These are phyloP conservation scores for Parathielavia appendiculata DNA, from an alignment of 495 filamentous ascomycete species.

Conservation along the genomic window DNA sequence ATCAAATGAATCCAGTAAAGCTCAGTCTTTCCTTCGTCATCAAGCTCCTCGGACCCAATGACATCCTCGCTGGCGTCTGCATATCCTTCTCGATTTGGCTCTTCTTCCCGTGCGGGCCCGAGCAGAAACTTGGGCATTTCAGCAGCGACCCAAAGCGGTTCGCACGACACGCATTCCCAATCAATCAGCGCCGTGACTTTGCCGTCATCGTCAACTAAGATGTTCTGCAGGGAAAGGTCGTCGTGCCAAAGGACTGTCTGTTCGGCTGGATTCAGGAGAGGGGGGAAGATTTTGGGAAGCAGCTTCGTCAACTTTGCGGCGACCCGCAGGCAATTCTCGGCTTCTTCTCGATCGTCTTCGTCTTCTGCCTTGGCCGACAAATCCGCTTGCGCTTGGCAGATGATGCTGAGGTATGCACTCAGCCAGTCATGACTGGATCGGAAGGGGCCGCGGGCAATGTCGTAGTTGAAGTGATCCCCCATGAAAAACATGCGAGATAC, in stretches of 20 bases:
- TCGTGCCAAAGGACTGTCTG: background rate
- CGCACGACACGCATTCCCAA: background rate
- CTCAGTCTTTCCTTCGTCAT: slow-evolving; percentile 30
- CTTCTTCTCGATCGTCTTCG: slow-evolving; percentile 21
- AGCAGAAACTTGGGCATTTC: slow-evolving; percentile 1
- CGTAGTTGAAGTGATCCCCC: slow-evolving; percentile 25
- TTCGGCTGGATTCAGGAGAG: background rate
- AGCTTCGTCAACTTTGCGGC: slow-evolving; percentile 17
- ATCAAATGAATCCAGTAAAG: slow-evolving; percentile 35
- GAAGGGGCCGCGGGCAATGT: slow-evolving; percentile 28
- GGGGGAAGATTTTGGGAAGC: slow-evolving; percentile 21
- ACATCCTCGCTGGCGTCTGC: background rate
- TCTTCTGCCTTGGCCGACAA: slow-evolving; percentile 14
- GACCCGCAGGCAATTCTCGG: slow-evolving; percentile 9
- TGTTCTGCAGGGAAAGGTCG: background rate
- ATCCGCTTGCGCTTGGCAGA: slow-evolving; percentile 23
- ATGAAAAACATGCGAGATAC: slow-evolving; percentile 21
- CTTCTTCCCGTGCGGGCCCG: background rate
- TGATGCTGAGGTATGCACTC: slow-evolving; percentile 22
- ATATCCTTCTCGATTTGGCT: background rate
- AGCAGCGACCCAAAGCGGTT: background rate
- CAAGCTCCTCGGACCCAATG: background rate
- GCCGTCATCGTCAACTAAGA: background rate
- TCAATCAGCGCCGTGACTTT: background rate
- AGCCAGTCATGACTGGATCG: slow-evolving; percentile 30